These are phyloP conservation scores for Glycine soja DNA, from an alignment of 306 rosid species.

Conservation along the genomic window DNA sequence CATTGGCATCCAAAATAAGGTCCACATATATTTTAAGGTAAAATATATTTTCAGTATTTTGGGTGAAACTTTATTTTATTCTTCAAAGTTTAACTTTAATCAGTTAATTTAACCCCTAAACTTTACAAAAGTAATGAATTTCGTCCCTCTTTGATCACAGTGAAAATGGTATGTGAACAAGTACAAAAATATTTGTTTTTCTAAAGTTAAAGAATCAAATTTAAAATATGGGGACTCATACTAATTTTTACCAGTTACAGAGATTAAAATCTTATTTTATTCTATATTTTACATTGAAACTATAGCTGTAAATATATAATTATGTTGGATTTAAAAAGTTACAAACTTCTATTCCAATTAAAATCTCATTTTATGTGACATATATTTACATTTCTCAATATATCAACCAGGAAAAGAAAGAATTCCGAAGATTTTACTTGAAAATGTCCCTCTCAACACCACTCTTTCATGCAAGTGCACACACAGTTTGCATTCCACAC, in stretches of 20 bases:
- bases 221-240: no score
- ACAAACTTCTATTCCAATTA: not conserved
- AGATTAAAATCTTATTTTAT: no score
- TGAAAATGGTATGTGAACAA: no score
- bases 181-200: no score
- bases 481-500: conserved; percentile 37
- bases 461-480: not conserved
- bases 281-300: not conserved
- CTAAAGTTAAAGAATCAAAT: no score
- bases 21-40: not conserved
- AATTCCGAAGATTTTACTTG: not conserved
- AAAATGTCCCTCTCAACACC: not conserved
- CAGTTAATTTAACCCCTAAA: no score
- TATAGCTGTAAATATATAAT: not conserved
- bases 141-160: no score
- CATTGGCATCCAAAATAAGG: not conserved
- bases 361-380: not conserved
- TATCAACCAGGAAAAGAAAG: not conserved
- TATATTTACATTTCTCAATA: conserved; percentile 2
- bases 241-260: no score
- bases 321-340: not conserved
- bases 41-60: no score
- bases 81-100: no score
- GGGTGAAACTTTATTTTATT: no score
- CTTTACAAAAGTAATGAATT: no score